A percentile compares a stretch with the other conserved stretches of the same genome.
Evolutionary conservation across 495 filamentous ascomycete genomes (phyloP).

Genomic region (Hypoxylon subgilvum): DNA sequence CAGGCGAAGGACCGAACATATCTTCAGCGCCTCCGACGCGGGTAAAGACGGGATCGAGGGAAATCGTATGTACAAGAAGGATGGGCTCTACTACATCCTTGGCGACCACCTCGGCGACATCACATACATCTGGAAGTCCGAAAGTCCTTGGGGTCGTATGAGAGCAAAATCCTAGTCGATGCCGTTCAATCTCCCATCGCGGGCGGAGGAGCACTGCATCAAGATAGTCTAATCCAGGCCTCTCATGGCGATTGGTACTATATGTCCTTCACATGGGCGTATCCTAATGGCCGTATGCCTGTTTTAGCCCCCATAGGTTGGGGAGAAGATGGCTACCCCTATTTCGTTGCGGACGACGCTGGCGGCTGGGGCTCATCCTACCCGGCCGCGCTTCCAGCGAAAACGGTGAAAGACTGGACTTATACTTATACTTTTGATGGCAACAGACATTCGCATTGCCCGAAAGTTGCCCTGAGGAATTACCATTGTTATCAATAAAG

Average conservation of each 20-base stretch:
- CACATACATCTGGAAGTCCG: constrained; percentile 57
- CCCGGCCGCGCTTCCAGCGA: constrained; percentile 46
- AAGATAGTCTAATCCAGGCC: constrained; percentile 63
- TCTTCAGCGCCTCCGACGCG: constrained; percentile 46
- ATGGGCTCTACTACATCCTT: constrained; percentile 62
- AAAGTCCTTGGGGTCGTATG: constrained; percentile 55
- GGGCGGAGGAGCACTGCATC: constrained; percentile 55
- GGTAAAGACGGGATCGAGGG: constrained; percentile 57
- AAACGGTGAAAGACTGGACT: constrained; percentile 26
- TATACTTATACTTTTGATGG: constrained; percentile 55
- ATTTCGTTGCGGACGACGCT: constrained; percentile 43
- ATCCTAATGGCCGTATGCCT: constrained; percentile 62
- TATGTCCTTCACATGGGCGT: constrained; percentile 61
- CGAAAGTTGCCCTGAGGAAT: constrained; percentile 62
- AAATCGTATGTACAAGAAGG: constrained; percentile 61
- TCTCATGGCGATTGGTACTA: constrained; percentile 63
- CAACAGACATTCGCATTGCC: constrained; percentile 41
- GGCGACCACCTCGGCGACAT: constrained; percentile 51
- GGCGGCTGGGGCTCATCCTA: constrained; percentile 56
- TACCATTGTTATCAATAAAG: constrained; percentile 63
- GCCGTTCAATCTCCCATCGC: constrained; percentile 49
- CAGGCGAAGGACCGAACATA: constrained; percentile 50
- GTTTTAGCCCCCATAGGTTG: constrained; percentile 62
- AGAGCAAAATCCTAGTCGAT: constrained; percentile 44
- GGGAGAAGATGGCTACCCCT: constrained; percentile 58